Base-by-base conservation (phyloP, 352 stramenopile genomes). In the Pythium sukuiense region DNA sequence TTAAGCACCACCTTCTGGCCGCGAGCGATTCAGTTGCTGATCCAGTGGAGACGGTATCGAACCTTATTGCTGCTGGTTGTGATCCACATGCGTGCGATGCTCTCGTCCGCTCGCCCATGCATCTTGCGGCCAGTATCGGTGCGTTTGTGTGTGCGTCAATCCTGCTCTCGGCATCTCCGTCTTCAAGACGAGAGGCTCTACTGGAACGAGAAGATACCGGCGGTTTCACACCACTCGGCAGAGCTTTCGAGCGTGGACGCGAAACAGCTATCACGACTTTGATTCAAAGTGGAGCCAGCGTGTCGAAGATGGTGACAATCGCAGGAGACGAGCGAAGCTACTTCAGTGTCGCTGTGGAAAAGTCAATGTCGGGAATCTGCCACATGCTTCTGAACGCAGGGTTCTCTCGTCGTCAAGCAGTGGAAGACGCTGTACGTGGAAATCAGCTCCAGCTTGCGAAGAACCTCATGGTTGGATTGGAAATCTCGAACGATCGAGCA, bases 221-320 rank as follows among this genome's bases (percentile, higher is more conserved):
- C 7, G 65, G 63, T 6, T 85, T 85, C 43, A 90, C 84, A 4
- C 72, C 84, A 12, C 60, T 92, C 3, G 81, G 77, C 2, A 63
- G 71, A 4, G 84, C 80, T 3, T 77, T 90, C 14, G 49, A 85
- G 20, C 60, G 89, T 53, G 67, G 84, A 30, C 79, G 82, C 0
- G 78, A 92, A 30, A 85, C 78, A 11, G 82, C 83, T 7, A 89
- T 92, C 39, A 90, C 84, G 71, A 92, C 80, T 8, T 59, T 92
- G 3, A 66, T 92, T 29, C 81, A 89, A 54, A 83, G 77, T 55
- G 70, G 78, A 5, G 80, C 81, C 3, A 46, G 27, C 6, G 46
- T 64, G 18, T 56, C 58, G n/a, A 43, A 49, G 2, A 45, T 20
- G 7, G 59, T 62, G 29, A 45, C 9, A 13, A 64, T 58, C 14